Evolutionary conservation across 495 filamentous ascomycete genomes (phyloP), one percentile per base, ranked within the genome.

Genomic region (Hyaloscypha hepaticicola): DNA sequence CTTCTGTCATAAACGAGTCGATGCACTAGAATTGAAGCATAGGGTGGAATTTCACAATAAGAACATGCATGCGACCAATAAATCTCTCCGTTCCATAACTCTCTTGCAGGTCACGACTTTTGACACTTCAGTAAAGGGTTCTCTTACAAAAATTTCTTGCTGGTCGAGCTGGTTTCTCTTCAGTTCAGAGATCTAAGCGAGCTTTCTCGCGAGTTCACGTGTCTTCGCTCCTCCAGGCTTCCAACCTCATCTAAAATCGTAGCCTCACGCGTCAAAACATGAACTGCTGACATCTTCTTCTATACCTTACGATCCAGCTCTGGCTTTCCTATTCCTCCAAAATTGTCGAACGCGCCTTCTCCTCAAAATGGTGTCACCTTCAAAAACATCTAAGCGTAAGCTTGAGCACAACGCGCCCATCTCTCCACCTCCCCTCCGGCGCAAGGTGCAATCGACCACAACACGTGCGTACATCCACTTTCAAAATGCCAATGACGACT

Each of bases 371-470:
- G 31, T 55, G 12, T 60, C 51, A n/a, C 31, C 64, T 11, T 55
- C 66, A 38, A 69, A 65, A 14, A 3, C 29, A 28, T 41, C 50
- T 6, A 75, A 75, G 62, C 67, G 73, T 6, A 75, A 72, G 31
- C 61, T 64, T 8, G 74, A 70, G 9, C 64, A 69, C 5, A 70
- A 77, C 62, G 63, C 67, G 24, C 67, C 69, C n/a, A 74, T 88
- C 45, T 87, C 85, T 22, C 86, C 87, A 4, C 87, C 87, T n/a
- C 82, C 85, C 0, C 21, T 80, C 22, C 80, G 82, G 63, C 78
- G 80, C 41, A 92, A 90, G 74, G 75, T 88, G 19, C 85, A 89
- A 67, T 87, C 88, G 27, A 87, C 83, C 9, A 88, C 90, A 55
- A 93, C 89, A 50, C 89, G 90, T 95, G 74, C 72, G 86, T 45